These are phyloP conservation scores for Rhodotorula mucilaginosa DNA, from an alignment of 1,284 basidiomycete genomes.

Conservation along the genomic window DNA sequence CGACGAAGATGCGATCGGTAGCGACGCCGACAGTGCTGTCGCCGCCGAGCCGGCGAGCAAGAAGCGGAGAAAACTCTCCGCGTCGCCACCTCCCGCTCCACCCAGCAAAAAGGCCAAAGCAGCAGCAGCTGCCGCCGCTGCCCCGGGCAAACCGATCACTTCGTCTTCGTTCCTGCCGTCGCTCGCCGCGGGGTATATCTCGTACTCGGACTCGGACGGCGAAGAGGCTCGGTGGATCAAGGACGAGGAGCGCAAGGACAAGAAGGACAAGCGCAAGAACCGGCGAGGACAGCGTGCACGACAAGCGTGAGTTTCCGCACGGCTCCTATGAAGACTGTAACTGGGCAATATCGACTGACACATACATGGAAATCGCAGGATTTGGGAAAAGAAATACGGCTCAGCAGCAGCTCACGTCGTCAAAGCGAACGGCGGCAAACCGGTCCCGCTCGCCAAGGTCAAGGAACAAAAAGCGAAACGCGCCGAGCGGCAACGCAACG, in stretches of 20 bases:
- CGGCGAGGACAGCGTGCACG: constrained; percentile 85
- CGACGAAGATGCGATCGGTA: constrained; percentile 23
- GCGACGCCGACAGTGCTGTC: constrained; percentile 3
- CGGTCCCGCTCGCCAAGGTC: constrained; percentile 32
- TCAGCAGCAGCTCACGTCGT: constrained; percentile 85
- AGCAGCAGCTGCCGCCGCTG: not conserved
- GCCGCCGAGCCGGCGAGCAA: constrained; percentile 1
- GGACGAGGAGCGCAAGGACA: constrained; percentile 53
- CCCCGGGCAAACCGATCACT: constrained; percentile 41
- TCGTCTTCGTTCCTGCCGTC: constrained; percentile 83
- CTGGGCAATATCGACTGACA: not conserved
- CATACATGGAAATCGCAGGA: constrained; percentile 56
- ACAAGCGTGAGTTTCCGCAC: constrained; percentile 67
- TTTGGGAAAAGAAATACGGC: constrained; percentile 97
- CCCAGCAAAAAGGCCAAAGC: constrained; percentile 40
- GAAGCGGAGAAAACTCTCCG: constrained; percentile 30
- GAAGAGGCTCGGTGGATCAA: constrained; percentile 65
- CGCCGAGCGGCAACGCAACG: not conserved
- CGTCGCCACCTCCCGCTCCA: constrained; percentile 12
- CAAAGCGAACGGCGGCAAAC: constrained; percentile 53
- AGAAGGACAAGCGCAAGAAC: constrained; percentile 65
- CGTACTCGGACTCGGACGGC: constrained; percentile 73
- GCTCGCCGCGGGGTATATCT: constrained; percentile 73
- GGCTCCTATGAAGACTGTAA: not conserved
- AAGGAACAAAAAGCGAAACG: constrained; percentile 25